Evolutionary conservation across 2,329 filamentous ascomycete species (phyloP).

Genomic region (Herpotrichia juniperi): DNA sequence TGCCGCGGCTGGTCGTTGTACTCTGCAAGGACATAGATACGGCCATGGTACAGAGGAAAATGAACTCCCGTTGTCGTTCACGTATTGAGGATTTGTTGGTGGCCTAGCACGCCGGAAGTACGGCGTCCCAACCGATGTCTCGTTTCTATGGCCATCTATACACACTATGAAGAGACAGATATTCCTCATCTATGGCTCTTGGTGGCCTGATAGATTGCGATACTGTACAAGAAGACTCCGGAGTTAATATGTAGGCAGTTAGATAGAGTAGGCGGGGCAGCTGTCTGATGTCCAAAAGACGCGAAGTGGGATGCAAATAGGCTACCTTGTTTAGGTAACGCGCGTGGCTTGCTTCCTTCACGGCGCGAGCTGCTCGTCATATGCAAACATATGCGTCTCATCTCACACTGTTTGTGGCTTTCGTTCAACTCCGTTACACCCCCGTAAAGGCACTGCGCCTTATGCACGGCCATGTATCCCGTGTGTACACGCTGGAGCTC

Average conservation of each 20-base stretch:
- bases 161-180: not conserved
- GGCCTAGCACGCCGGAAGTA: not conserved
- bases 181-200: slow-evolving; percentile 13
- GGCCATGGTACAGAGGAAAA: not conserved
- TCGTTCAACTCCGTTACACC: not conserved
- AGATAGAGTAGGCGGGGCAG: slow-evolving; percentile 22
- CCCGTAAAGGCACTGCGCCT: not conserved
- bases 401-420: not conserved
- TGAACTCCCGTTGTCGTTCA: not conserved
- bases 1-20: not conserved
- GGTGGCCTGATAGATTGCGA: slow-evolving; percentile 23
- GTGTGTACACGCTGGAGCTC: not conserved
- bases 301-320: slow-evolving; percentile 9
- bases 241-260: slow-evolving; percentile 19
- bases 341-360: slow-evolving; percentile 10
- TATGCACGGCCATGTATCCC: not conserved
- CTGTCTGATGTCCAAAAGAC: not conserved
- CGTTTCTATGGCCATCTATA: not conserved
- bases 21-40: not conserved
- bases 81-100: not conserved
- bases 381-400: slow-evolving; percentile 8
- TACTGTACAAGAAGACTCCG: not conserved
- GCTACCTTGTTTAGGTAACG: slow-evolving; percentile 6
- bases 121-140: not conserved
- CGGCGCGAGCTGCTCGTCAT: slow-evolving; percentile 19